phyloP scores from a whole-genome alignment of 2,329 filamentous ascomycete species.

The Colletotrichum zoysiae region DNA sequence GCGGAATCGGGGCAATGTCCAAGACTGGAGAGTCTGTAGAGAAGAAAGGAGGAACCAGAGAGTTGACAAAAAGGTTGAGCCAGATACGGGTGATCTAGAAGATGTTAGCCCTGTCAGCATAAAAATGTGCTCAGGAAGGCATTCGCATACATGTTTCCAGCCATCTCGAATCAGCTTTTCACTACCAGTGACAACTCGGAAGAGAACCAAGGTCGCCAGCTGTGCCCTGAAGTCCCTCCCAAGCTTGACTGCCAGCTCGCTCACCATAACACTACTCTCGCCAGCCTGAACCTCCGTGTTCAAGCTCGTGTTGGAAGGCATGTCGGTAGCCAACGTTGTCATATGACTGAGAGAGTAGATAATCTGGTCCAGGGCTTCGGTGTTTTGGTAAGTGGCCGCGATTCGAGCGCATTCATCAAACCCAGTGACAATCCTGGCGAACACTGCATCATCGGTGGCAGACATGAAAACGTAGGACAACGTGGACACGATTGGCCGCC shows the following conservation, averaged over 20 bases:
- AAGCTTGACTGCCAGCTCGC: constrained; percentile 95
- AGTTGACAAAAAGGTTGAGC: constrained; percentile 96
- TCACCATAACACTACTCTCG: constrained; percentile 97
- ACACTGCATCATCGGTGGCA: constrained; percentile 95
- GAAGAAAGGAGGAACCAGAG: constrained; percentile 86
- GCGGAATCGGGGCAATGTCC: constrained; percentile 83
- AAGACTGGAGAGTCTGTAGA: constrained; percentile 72
- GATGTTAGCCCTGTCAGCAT: constrained; percentile 52
- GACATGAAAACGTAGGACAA: constrained; percentile 99
- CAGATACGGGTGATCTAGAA: constrained; percentile 87
- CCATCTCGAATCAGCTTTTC: constrained; percentile 81
- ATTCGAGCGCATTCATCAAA: constrained; percentile 98
- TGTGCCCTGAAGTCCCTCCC: constrained; percentile 94
- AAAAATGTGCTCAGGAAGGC: neutral
- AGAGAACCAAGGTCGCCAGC: constrained; percentile 93
- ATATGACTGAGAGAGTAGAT: constrained; percentile 91
- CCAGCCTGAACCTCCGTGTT: constrained; percentile 97
- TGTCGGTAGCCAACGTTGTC: constrained; percentile 84
- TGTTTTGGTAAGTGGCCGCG: constrained; percentile 84
- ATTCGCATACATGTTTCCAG: constrained; percentile 77
- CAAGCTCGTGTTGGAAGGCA: constrained; percentile 83
- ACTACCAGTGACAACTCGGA: constrained; percentile 89
- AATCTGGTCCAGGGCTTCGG: constrained; percentile 91
- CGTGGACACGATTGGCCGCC: constrained; percentile 94
- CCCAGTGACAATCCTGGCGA: constrained; percentile 90